These are phyloP conservation scores for Cordyceps sp. DNA, from an alignment of 2,329 filamentous ascomycete genomes.

Conservation along the genomic window DNA sequence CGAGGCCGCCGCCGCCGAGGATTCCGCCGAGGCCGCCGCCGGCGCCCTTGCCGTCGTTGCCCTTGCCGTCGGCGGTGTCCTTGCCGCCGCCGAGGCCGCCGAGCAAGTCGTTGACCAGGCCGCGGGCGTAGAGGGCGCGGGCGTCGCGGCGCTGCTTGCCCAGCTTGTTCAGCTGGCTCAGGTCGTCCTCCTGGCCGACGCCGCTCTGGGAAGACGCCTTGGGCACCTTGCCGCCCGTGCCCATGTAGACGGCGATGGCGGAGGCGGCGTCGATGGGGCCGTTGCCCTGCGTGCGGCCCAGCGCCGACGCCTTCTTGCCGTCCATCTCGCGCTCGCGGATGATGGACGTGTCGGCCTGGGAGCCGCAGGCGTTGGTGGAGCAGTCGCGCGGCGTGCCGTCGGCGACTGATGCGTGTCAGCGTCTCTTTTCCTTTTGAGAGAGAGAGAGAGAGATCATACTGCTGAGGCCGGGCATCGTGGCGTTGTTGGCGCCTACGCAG, in stretches of 20 bases:
- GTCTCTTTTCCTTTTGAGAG: no score
- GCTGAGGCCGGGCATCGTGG: slow-evolving; percentile 42
- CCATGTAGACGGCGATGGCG: slow-evolving; percentile 46
- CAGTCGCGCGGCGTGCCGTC: slow-evolving; percentile 56
- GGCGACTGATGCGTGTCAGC: slow-evolving; percentile 22
- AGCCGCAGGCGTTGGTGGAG: slow-evolving; percentile 40
- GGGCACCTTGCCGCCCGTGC: slow-evolving; percentile 17
- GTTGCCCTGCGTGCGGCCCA: slow-evolving; percentile 46
- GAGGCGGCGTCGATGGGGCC: slow-evolving; percentile 39
- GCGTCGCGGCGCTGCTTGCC: slow-evolving; percentile 4
- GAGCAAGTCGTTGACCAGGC: slow-evolving; percentile 12
- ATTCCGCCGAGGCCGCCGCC: no score
- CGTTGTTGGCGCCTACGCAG: slow-evolving; percentile 42
- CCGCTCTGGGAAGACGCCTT: slow-evolving; percentile 9
- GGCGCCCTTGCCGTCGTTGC: no score
- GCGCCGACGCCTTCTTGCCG: slow-evolving; percentile 32
- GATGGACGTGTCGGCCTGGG: slow-evolving; percentile 56
- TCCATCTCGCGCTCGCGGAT: slow-evolving; percentile 44
- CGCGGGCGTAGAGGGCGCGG: slow-evolving; percentile 13
- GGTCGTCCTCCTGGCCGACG: slow-evolving; percentile 26
- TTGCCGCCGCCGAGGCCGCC: slow-evolving; percentile 3
- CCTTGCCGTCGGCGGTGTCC: no score
- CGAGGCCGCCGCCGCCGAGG: no score
- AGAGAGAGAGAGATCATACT: slow-evolving; percentile 5
- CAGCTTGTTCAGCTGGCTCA: slow-evolving; percentile 11